Conservation (phyloP, 1,139 yeast genomes). For the Kodamaea sp. region DNA sequence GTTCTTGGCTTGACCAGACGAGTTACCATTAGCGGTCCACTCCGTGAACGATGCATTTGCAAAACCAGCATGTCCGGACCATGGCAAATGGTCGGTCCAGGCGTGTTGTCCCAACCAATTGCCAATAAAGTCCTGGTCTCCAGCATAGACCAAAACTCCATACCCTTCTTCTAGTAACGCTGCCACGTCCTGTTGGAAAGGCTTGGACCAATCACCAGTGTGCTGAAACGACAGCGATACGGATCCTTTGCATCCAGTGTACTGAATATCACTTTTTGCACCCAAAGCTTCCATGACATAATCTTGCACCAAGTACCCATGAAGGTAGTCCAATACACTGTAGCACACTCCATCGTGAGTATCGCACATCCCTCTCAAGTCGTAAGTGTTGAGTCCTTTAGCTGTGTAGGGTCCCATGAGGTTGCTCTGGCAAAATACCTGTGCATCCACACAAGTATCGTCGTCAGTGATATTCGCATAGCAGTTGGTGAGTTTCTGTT, state of each 20-base stretch:
- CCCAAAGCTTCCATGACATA: constrained; percentile 13
- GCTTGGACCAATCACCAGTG: constrained; percentile 9
- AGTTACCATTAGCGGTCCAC: constrained; percentile 44
- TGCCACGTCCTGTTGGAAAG: constrained; percentile 12
- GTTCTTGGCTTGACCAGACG: constrained; percentile 58
- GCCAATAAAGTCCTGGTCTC: constrained; percentile 21
- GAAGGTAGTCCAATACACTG: constrained; percentile 9
- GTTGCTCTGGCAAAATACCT: constrained; percentile 6
- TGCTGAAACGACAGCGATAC: constrained; percentile 1
- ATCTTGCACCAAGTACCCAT: constrained; percentile 11
- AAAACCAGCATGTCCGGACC: constrained; percentile 22
- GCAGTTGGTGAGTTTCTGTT: neutral
- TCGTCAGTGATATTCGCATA: neutral
- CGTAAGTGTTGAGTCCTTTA: constrained; percentile 14
- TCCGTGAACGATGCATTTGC: constrained; percentile 28
- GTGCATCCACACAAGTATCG: constrained; percentile 13
- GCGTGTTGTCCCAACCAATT: constrained; percentile 22
- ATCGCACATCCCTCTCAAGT: constrained; percentile 12
- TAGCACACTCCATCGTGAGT: constrained; percentile 11
- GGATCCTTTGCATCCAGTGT: constrained; percentile 1
- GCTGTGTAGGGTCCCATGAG: constrained; percentile 9
- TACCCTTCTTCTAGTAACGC: constrained; percentile 13
- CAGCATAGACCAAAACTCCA: constrained; percentile 19
- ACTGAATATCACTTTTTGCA: constrained; percentile 5
- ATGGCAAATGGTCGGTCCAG: constrained; percentile 20